phyloP scores from a whole-genome alignment of 164 flowering plant species.

The Brasenia schreberi region DNA sequence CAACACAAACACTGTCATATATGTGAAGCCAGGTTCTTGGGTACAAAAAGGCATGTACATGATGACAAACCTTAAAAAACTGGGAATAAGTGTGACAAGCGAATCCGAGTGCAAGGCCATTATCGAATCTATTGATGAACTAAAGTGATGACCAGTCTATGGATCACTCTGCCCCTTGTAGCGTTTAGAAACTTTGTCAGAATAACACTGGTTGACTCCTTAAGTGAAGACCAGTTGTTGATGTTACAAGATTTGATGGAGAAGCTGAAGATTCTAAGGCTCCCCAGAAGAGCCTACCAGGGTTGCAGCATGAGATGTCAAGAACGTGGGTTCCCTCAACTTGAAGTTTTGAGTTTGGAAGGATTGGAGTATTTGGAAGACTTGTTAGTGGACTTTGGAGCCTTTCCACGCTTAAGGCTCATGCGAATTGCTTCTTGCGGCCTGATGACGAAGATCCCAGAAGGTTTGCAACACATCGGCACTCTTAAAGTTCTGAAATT shows the following conservation, averaged over 20 bases:
- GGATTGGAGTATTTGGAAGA: not conserved
- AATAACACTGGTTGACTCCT: not conserved
- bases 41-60: no score
- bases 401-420: not conserved
- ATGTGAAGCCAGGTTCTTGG: not conserved
- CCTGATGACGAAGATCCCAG: not conserved
- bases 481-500: not conserved
- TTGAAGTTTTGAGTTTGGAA: not conserved
- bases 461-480: not conserved
- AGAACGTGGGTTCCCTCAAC: not conserved
- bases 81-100: not conserved
- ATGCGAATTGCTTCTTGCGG: not conserved
- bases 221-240: not conserved
- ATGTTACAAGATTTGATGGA: no score
- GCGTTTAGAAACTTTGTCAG: not conserved
- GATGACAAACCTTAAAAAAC: no score
- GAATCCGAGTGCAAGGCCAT: not conserved
- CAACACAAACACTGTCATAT: no score
- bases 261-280: no score
- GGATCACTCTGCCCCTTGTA: not conserved
- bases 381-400: not conserved
- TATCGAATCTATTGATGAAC: not conserved
- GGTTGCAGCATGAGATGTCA: not conserved
- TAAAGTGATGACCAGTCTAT: no score
- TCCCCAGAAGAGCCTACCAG: not conserved